Percentiles rank a stretch among this genome's conserved stretches.
Conservation (phyloP, 371 early-diverging fungal species). For the Smittium culicis region DNA sequence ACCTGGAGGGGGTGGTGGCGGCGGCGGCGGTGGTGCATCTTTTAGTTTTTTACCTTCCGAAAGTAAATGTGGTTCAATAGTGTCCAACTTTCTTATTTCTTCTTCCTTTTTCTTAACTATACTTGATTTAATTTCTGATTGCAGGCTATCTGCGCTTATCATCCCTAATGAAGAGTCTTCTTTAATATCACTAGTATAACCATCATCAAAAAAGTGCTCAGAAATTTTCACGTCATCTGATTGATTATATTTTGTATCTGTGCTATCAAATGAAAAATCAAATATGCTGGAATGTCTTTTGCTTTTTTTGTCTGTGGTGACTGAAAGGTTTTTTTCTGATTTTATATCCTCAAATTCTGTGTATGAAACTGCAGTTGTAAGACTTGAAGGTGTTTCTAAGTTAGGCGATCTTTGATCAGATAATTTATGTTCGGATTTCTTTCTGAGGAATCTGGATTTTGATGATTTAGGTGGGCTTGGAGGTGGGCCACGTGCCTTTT, state of each 20-base stretch:
- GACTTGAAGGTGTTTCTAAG: background rate
- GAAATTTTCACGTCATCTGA: background rate
- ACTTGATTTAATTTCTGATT: no score
- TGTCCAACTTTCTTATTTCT: no score
- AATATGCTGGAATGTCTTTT: background rate
- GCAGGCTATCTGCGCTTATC: no score
- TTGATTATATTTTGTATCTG: background rate
- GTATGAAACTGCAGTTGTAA: background rate
- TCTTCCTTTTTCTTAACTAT: background rate
- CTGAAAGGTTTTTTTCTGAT: no score
- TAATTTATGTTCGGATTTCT: background rate
- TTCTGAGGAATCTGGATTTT: background rate
- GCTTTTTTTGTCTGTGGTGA: background rate
- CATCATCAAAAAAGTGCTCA: background rate
- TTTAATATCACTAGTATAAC: background rate
- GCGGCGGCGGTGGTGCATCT: slow-evolving; percentile 16
- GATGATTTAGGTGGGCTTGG: background rate
- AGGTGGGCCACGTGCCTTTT: background rate
- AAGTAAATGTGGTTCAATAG: background rate
- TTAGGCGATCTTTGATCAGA: background rate
- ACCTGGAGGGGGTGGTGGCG: slow-evolving; percentile 5
- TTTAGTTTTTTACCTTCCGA: background rate
- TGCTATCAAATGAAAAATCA: background rate
- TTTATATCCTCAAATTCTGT: no score
- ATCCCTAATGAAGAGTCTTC: no score